Evolutionary conservation across 805 yeast species (phyloP), one percentile per base, ranked within the genome.

Genomic region (Ogataea degrootiae): DNA sequence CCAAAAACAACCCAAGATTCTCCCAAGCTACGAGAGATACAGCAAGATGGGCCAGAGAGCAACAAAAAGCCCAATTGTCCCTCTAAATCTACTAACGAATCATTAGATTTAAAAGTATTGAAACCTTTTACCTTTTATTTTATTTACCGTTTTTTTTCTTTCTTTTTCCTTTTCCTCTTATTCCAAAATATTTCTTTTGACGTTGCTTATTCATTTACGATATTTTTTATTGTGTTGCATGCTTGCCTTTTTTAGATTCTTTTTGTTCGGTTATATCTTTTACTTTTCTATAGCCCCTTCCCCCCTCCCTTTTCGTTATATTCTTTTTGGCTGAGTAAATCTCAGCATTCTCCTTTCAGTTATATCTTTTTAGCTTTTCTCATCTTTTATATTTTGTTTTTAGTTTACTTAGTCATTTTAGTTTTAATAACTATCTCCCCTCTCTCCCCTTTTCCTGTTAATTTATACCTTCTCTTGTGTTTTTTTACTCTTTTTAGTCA

Each of bases 41-140:
- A n/a, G 97, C 97, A 8, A 80, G 91, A 69, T 94, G 98, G 98
- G 97, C 99, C 15, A 80, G 94, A 57, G 96, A 87, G 60, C 96
- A 84, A 69, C 87, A 80, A 63, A 79, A 78, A 67, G 41, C 50
- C 19, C 62, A 58, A 42, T 35, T 56, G 23, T 8, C 31, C 9
- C 12, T 26, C 9, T 26, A 26, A 9, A 26, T 26, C 31, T 9
- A 26, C 31, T 26, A 26, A 26, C 31, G 31, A 26, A 26, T 26
- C 31, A 23, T 19, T 42, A 15, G 11, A 9, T 44, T 22, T 23
- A 34, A 26, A 7, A 26, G 31, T 9, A 7, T 11, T 26, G 31
- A 9, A 26, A 8, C 6, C 26, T 22, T 4, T 37, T 35, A n/a
- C 26, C 35, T 35, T 41, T 34, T 37, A 40, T 36, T 34, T 33